Evolutionary conservation across 441 rosid genomes (phyloP).

Genomic region (Adansonia rubrostipa): DNA sequence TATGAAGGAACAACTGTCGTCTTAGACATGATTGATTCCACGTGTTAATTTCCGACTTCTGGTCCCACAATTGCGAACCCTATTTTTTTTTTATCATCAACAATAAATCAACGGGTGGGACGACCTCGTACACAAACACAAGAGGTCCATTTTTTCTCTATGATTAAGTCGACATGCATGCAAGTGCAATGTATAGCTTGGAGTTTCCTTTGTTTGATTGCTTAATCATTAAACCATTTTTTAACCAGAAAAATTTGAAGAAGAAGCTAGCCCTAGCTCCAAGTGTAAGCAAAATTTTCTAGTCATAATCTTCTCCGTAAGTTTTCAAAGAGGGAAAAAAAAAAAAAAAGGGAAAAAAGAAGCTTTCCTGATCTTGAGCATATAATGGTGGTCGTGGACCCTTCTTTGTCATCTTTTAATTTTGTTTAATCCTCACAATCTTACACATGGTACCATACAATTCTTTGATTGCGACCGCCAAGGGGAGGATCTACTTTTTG

Average conservation of each 20-base stretch:
- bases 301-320: not conserved
- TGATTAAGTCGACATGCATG: not conserved
- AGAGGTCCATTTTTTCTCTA: conserved; percentile 11
- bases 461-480: not conserved
- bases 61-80: not conserved
- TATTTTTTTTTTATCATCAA: no score
- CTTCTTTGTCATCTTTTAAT: not conserved
- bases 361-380: conserved; percentile 11
- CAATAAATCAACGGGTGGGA: conserved; percentile 12
- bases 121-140: not conserved
- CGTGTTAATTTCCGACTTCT: not conserved
- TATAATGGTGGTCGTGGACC: conserved; percentile 23
- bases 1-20: not conserved
- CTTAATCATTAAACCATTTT: conserved; percentile 3
- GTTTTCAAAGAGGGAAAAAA: not conserved
- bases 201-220: conserved; percentile 16
- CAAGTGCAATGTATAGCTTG: conserved; percentile 15
- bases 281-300: not conserved
- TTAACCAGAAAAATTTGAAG: not conserved
- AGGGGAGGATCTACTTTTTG: not conserved
- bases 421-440: not conserved
- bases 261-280: not conserved
- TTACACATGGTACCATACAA: conserved; percentile 23
- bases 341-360: not conserved
- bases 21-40: conserved; percentile 22